These are phyloP conservation scores for Aureobasidium leucospermi DNA, from an alignment of 2,329 filamentous ascomycete species.

Conservation along the genomic window DNA sequence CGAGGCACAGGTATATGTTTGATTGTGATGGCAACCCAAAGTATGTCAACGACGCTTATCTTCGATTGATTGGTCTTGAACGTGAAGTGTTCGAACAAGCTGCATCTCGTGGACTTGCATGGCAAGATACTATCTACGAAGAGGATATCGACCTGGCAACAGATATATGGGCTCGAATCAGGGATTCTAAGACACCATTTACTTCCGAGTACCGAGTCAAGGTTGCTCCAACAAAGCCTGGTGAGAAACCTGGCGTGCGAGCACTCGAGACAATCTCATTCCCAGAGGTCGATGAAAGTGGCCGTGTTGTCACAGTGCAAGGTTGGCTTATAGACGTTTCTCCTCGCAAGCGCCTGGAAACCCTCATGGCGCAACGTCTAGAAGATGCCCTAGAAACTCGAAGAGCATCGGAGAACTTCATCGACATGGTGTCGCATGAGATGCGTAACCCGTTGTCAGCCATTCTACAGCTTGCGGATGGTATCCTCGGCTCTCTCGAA, in stretches of 20 bases:
- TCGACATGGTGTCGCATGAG: slow-evolving; percentile 31
- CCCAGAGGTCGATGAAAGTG: slow-evolving; percentile 25
- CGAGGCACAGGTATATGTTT: slow-evolving; percentile 1
- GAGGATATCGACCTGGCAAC: slow-evolving; percentile 28
- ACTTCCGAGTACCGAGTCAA: slow-evolving; percentile 32
- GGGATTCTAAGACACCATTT: slow-evolving; percentile 25
- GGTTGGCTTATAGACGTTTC: slow-evolving; percentile 30
- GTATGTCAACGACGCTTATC: slow-evolving; percentile 36
- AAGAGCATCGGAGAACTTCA: slow-evolving; percentile 30
- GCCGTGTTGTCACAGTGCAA: slow-evolving; percentile 22
- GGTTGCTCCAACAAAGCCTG: slow-evolving; percentile 25
- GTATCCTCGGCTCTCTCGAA: slow-evolving; percentile 27
- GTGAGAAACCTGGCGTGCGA: slow-evolving; percentile 18
- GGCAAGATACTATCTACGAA: slow-evolving; percentile 15
- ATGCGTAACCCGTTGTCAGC: slow-evolving; percentile 39
- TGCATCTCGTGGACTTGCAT: slow-evolving; percentile 24
- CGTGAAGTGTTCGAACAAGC: slow-evolving; percentile 17
- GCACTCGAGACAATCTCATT: slow-evolving; percentile 25
- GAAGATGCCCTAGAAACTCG: slow-evolving; percentile 31
- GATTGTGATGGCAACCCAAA: slow-evolving; percentile 27
- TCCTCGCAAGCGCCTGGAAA: slow-evolving; percentile 26
- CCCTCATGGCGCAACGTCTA: slow-evolving; percentile 24
- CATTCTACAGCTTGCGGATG: slow-evolving; percentile 39
- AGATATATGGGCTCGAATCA: slow-evolving; percentile 26
- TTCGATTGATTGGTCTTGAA: slow-evolving; percentile 26